Percentiles rank a stretch among this genome's conserved stretches.
phyloP scores from a whole-genome alignment of 2,329 filamentous ascomycete species.

The Pseudocercospora pini-densiflorae region DNA sequence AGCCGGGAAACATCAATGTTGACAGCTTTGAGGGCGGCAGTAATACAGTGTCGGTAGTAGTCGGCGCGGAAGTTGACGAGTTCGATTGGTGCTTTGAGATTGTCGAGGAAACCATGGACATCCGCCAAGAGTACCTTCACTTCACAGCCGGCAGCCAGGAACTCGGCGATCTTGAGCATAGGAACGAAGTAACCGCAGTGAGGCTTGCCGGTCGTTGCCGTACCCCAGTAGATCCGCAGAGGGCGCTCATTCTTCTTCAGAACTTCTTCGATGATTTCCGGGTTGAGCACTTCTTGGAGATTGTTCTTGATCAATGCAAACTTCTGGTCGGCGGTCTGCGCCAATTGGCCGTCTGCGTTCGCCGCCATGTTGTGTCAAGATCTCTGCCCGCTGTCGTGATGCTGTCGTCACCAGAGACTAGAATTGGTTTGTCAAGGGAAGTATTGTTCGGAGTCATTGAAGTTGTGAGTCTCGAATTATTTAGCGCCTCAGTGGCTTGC shows the following conservation, averaged over 20 bases:
- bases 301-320: constrained; percentile 79
- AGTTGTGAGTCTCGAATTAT: not conserved
- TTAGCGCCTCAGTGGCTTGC: not conserved
- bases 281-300: constrained; percentile 75
- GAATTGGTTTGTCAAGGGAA: not conserved
- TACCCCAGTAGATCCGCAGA: constrained; percentile 86
- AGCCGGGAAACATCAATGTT: constrained; percentile 79
- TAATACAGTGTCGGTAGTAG: constrained; percentile 83
- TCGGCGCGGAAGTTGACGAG: constrained; percentile 79
- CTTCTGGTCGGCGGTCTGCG: constrained; percentile 58
- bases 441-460: not conserved
- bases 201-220: constrained; percentile 82
- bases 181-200: constrained; percentile 91
- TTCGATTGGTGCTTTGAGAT: constrained; percentile 72
- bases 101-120: constrained; percentile 69
- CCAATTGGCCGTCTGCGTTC: constrained; percentile 5
- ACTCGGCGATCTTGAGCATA: constrained; percentile 86
- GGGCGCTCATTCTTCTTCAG: constrained; percentile 72
- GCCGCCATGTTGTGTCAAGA: not conserved
- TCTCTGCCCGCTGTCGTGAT: not conserved
- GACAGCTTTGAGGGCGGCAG: constrained; percentile 73
- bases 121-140: constrained; percentile 51
- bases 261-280: constrained; percentile 77
- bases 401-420: not conserved
- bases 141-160: constrained; percentile 82